Conservation (phyloP, 306 rosid species). For the Quercus suber region DNA sequence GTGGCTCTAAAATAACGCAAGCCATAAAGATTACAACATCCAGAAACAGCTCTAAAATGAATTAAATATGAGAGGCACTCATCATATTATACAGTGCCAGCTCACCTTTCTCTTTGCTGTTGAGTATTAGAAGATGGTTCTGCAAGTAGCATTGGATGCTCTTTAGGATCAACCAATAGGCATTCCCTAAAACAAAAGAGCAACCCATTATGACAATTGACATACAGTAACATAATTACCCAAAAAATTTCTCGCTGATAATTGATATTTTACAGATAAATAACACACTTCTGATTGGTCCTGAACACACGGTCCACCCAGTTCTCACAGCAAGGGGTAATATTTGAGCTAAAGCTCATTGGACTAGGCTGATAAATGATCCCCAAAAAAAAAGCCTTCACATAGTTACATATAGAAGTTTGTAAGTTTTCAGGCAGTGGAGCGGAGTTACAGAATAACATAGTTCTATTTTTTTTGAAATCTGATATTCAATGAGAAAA, state of each 20-base stretch:
- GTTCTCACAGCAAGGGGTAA: not conserved
- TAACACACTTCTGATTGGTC: not conserved
- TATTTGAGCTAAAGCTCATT: not conserved
- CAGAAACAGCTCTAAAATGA: not conserved
- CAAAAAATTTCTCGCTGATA: not conserved
- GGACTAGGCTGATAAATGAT: not conserved
- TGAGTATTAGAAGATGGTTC: slow-evolving; percentile 88
- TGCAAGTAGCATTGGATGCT: slow-evolving; percentile 98
- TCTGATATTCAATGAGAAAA: no score
- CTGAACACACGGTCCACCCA: not conserved
- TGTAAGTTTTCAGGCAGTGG: not conserved
- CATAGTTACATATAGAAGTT: not conserved
- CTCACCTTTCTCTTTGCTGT: slow-evolving; percentile 90
- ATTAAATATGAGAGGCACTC: not conserved
- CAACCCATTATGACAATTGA: not conserved
- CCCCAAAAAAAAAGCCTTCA: not conserved
- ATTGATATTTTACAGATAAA: not conserved
- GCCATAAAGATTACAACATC: not conserved
- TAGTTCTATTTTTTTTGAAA: no score
- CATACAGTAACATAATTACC: slow-evolving; percentile 7
- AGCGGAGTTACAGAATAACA: no score
- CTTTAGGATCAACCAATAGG: slow-evolving; percentile 84
- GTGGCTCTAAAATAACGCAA: not conserved
- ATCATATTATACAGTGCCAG: slow-evolving; percentile 8
- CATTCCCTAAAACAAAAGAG: slow-evolving; percentile 63